Percentiles rank a stretch among this genome's conserved stretches.
Conservation (phyloP, 306 rosid genomes). For the Boehmeria nivea region DNA sequence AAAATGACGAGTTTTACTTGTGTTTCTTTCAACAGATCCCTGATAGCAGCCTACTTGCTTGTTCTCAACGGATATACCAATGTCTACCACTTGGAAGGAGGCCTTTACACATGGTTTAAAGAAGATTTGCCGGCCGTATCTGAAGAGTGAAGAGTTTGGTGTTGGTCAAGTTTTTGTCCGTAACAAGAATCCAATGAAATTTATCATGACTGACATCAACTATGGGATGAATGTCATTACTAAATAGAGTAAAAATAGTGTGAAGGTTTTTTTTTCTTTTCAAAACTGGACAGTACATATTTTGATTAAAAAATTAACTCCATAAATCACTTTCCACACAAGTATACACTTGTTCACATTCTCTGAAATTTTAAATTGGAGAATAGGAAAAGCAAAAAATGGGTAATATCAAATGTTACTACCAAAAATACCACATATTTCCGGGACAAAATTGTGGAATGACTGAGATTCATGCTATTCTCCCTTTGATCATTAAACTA, state of each 20-base stretch:
- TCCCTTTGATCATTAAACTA: too few species aligned
- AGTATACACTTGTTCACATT: background rate
- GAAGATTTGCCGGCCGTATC: slow-evolving; percentile 59
- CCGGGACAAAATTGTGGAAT: too few species aligned
- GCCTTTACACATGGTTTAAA: slow-evolving; percentile 78
- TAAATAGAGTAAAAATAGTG: slow-evolving; percentile 17
- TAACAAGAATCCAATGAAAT: slow-evolving; percentile 24
- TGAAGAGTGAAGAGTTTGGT: slow-evolving; percentile 40
- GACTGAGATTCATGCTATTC: too few species aligned
- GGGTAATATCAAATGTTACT: too few species aligned
- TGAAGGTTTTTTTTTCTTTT: too few species aligned
- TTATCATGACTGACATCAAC: slow-evolving; percentile 17
- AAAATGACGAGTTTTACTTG: background rate
- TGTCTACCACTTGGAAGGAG: slow-evolving; percentile 92
- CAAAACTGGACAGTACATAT: background rate
- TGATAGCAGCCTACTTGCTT: slow-evolving; percentile 94
- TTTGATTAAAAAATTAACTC: background rate
- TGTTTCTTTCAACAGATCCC: slow-evolving; percentile 48
- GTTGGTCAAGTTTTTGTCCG: slow-evolving; percentile 38
- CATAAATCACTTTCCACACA: background rate
- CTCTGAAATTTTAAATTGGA: background rate
- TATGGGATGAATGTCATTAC: slow-evolving; percentile 20
- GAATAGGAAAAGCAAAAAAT: background rate
- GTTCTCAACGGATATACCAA: slow-evolving; percentile 77
- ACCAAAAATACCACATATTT: too few species aligned